Conservation (phyloP, 768 basidiomycete species). For the Dictyophora rubrovolvata region DNA sequence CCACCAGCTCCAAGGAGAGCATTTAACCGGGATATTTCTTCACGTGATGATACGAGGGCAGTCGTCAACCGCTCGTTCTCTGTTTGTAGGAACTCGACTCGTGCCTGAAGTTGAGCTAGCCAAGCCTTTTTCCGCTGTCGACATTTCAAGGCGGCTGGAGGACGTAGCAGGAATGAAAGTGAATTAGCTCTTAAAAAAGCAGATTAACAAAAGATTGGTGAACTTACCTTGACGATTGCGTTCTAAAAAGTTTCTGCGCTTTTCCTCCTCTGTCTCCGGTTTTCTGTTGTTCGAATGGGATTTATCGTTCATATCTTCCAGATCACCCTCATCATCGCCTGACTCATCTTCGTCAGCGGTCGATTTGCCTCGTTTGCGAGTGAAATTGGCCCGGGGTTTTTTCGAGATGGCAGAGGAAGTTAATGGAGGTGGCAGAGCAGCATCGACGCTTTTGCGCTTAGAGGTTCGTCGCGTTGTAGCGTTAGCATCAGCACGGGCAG, state of each 20-base stretch:
- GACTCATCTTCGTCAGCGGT: slow-evolving; percentile 23
- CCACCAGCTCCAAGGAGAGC: slow-evolving; percentile 60
- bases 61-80: slow-evolving; percentile 92
- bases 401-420: slow-evolving; percentile 16
- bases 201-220: slow-evolving; percentile 1
- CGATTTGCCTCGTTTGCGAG: background rate
- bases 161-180: background rate
- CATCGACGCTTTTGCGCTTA: slow-evolving; percentile 61
- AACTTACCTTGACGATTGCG: slow-evolving; percentile 88
- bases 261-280: slow-evolving; percentile 97
- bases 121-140: slow-evolving; percentile 99
- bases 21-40: slow-evolving; percentile 81
- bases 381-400: slow-evolving; percentile 23
- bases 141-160: slow-evolving; percentile 89
- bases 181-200: slow-evolving; percentile 8
- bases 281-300: slow-evolving; percentile 38
- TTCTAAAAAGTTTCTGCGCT: slow-evolving; percentile 92
- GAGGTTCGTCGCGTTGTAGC: slow-evolving; percentile 43
- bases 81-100: slow-evolving; percentile 83
- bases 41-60: slow-evolving; percentile 78
- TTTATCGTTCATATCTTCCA: slow-evolving; percentile 23
- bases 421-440: slow-evolving; percentile 24
- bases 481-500: slow-evolving; percentile 36
- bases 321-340: slow-evolving; percentile 30
- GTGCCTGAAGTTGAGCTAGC: slow-evolving; percentile 84